A percentile compares a stretch with the other conserved stretches of the same genome.
These are phyloP conservation scores for Trichoderma koningii DNA, from an alignment of 2,329 filamentous ascomycete genomes.

Conservation along the genomic window DNA sequence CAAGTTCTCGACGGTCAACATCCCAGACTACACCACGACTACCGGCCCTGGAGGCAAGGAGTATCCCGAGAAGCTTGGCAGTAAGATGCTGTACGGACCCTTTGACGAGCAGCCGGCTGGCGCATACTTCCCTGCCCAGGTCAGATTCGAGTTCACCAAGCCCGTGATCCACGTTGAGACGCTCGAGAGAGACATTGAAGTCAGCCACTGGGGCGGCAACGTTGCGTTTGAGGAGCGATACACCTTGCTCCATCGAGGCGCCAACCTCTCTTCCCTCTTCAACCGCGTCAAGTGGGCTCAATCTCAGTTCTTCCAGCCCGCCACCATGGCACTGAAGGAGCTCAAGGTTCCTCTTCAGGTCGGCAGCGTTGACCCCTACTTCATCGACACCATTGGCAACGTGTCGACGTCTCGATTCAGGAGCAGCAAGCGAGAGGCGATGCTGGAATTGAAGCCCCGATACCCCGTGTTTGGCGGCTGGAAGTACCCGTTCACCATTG, in stretches of 20 bases:
- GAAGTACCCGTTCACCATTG: slow-evolving; percentile 96
- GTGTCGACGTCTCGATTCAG: slow-evolving; percentile 92
- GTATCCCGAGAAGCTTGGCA: slow-evolving; percentile 77
- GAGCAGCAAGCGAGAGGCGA: slow-evolving; percentile 72
- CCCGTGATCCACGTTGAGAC: slow-evolving; percentile 77
- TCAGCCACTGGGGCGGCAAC: slow-evolving; percentile 98
- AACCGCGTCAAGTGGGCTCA: slow-evolving; percentile 76
- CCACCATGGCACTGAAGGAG: slow-evolving; percentile 76
- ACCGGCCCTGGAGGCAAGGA: slow-evolving; percentile 61
- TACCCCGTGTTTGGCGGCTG: slow-evolving; percentile 97
- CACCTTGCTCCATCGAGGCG: slow-evolving; percentile 82
- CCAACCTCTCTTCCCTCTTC: slow-evolving; percentile 72
- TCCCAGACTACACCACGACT: slow-evolving; percentile 84
- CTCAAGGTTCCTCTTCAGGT: slow-evolving; percentile 76
- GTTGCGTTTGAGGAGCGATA: slow-evolving; percentile 93
- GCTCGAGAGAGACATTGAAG: slow-evolving; percentile 88
- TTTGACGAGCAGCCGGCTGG: slow-evolving; percentile 83
- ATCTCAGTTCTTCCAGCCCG: slow-evolving; percentile 73
- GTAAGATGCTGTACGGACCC: slow-evolving; percentile 85
- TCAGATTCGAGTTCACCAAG: slow-evolving; percentile 95
- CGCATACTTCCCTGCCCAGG: slow-evolving; percentile 68
- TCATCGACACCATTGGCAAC: slow-evolving; percentile 94
- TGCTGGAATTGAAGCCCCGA: slow-evolving; percentile 86
- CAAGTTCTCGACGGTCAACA: slow-evolving; percentile 76
- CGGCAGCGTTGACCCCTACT: slow-evolving; percentile 87